Base-by-base conservation (phyloP, 805 yeast species). In the Candida orba region DNA sequence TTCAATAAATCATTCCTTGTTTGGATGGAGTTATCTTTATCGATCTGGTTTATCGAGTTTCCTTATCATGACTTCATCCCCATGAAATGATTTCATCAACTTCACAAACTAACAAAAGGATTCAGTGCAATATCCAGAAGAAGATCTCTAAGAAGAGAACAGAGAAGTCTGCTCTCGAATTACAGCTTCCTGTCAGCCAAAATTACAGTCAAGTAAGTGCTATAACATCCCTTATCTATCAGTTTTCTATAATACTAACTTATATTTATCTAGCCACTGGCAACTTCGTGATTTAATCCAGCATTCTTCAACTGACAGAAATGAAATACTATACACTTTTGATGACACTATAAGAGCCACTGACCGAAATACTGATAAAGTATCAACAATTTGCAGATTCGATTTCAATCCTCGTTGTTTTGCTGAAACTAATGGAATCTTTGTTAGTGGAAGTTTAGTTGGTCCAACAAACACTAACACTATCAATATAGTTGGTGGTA, bases 201-300 rank as follows among this genome's bases (percentile, higher is more conserved):
- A 36, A 60, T 67, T 37, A 64, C 69, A 8, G 63, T 63, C 43
- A 63, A 53, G 69, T 64, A 48, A 49, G 68, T 64, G 9, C 17
- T 14, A 2, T 31, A 8, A n/a, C 9, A 6, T 17, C 50, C 36
- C 56, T 55, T 52, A 38, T 43, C 52, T 52, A 42, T 43, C 36
- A 10, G 24, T 39, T 4, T 20, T 20, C 22, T 20, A 30, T 9
- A 9, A 18, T 24, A 30, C 37, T 14, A 36, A 38, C 22, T 14
- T 15, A 6, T 4, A 8, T 38, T 27, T 43, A 5, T 34, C 22
- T 25, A 54, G 60, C 22, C 82, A 87, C 65, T 88, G 95, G 95
- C 96, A 87, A 60, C 68, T 88, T 29, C 69, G 95, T 32, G 91
- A 88, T 56, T 69, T 88, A 54, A 67, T 88, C 6, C 75, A 79